Percentiles rank a stretch among this genome's conserved stretches.
Conservation (phyloP, 352 stramenopile genomes). For the Phytophthora pini region DNA sequence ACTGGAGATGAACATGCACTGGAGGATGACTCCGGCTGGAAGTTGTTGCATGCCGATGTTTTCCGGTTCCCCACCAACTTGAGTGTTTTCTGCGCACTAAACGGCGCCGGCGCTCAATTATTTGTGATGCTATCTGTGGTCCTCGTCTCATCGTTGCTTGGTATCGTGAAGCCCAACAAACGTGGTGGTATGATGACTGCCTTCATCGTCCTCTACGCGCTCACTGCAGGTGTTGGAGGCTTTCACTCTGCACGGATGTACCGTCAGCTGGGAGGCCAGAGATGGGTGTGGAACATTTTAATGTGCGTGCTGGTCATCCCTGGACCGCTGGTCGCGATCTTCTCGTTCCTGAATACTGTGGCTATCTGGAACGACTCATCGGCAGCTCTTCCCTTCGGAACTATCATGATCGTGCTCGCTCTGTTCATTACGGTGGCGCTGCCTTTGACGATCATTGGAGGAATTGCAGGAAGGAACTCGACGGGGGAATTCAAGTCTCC, state of each 20-base stretch:
- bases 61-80: slow-evolving; percentile 94
- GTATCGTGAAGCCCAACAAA: slow-evolving; percentile 94
- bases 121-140: slow-evolving; percentile 93
- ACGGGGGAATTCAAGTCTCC: slow-evolving; percentile 92
- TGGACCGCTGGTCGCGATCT: slow-evolving; percentile 90
- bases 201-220: slow-evolving; percentile 94
- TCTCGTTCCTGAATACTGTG: slow-evolving; percentile 96
- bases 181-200: slow-evolving; percentile 93
- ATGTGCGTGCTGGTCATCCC: slow-evolving; percentile 93
- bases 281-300: slow-evolving; percentile 97
- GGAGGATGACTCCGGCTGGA: slow-evolving; percentile 98
- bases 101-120: slow-evolving; percentile 94
- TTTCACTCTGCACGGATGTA: slow-evolving; percentile 95
- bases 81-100: slow-evolving; percentile 92
- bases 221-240: slow-evolving; percentile 94
- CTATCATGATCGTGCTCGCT: slow-evolving; percentile 94
- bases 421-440: slow-evolving; percentile 94
- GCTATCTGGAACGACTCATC: slow-evolving; percentile 96
- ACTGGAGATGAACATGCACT: slow-evolving; percentile 77
- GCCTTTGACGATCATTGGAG: slow-evolving; percentile 94
- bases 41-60: slow-evolving; percentile 97
- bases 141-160: slow-evolving; percentile 91
- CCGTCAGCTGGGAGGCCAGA: slow-evolving; percentile 93
- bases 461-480: slow-evolving; percentile 95
- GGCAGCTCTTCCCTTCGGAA: slow-evolving; percentile 95